Base-by-base conservation (phyloP, 768 basidiomycete genomes). In the Leccinum subtestaceum region DNA sequence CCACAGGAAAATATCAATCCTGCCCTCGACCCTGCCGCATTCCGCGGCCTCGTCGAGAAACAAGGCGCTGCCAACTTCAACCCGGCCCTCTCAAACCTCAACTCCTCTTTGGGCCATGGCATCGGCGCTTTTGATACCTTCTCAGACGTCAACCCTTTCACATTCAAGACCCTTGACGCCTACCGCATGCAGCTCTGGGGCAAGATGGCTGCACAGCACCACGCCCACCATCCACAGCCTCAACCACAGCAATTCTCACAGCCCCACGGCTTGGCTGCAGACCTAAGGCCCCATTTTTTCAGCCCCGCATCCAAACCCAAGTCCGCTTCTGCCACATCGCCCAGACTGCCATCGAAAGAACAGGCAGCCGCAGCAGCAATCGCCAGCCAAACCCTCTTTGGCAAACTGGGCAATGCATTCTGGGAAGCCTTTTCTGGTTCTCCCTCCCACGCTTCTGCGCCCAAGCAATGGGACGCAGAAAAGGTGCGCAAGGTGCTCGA, bases 161-260 rank as follows among this genome's bases (percentile, higher is more conserved):
- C 89, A 3, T 83, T 95, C 79, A 94, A 93, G 78, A 85, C 83
- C 2, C 77, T 95, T 63, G 93, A 95, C 74, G 83, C 86, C 70
- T 88, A 88, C 70, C 83, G 94, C 45, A 94, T 94, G 90, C 94
- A 96, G 61, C 79, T 97, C 0, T 96, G 94, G 95, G 84, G 87
- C 34, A 84, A 89, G 75, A 91, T 96, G 85, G 93, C 93, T 0
- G 80, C 85, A 32, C 92, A 93, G 64, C 88, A 84, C 55, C 70
- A 62, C 59, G 72, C 53, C 53, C 74, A 74, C 8, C 78, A 80
- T 0, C 69, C 76, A 59, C 82, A 77, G 61, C 64, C 78, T 46
- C 53, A 70, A 48, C 52, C 47, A 2, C 56, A 60, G 5, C 46
- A 53, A 57, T 65, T 65, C 60, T 66, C 62, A 50, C 65, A 62